A percentile compares a stretch with the other conserved stretches of the same genome.
Conservation (phyloP, 1,284 basidiomycete species). For the Macrocybe sp. region DNA sequence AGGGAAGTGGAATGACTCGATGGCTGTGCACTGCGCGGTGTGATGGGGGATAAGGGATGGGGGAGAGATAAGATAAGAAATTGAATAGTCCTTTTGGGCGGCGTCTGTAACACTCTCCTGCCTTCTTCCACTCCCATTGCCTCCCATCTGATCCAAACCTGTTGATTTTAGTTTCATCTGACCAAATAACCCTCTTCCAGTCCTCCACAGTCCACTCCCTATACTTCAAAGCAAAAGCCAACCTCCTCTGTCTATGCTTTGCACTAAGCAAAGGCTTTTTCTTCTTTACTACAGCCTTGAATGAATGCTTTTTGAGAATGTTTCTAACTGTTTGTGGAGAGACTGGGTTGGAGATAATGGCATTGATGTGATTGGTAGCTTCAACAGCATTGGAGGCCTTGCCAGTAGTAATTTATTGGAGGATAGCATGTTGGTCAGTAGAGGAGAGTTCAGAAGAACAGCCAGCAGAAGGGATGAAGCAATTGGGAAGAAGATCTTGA, state of each 20-base stretch:
- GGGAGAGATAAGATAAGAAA: no score
- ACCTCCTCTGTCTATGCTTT: constrained; percentile 12
- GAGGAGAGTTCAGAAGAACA: neutral
- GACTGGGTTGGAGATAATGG: neutral
- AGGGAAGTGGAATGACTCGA: no score
- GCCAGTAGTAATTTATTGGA: neutral
- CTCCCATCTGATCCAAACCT: constrained; percentile 28
- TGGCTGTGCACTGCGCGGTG: no score
- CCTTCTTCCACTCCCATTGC: constrained; percentile 19
- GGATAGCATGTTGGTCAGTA: neutral
- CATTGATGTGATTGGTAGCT: neutral
- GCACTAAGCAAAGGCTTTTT: constrained; percentile 11
- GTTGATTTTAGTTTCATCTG: constrained; percentile 29
- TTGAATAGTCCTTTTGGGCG: no score
- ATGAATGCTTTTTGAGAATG: neutral
- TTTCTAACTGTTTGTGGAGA: neutral
- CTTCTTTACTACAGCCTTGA: neutral
- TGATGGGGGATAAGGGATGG: no score
- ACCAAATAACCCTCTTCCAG: constrained; percentile 24
- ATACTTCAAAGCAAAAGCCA: constrained; percentile 18
- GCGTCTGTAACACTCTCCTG: constrained; percentile 11
- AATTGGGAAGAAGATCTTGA: neutral
- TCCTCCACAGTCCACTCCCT: constrained; percentile 21
- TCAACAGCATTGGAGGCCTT: neutral
- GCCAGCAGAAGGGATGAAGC: neutral